Evolutionary conservation across 2,329 filamentous ascomycete genomes (phyloP).

Genomic region (Aaosphaeria arxii): DNA sequence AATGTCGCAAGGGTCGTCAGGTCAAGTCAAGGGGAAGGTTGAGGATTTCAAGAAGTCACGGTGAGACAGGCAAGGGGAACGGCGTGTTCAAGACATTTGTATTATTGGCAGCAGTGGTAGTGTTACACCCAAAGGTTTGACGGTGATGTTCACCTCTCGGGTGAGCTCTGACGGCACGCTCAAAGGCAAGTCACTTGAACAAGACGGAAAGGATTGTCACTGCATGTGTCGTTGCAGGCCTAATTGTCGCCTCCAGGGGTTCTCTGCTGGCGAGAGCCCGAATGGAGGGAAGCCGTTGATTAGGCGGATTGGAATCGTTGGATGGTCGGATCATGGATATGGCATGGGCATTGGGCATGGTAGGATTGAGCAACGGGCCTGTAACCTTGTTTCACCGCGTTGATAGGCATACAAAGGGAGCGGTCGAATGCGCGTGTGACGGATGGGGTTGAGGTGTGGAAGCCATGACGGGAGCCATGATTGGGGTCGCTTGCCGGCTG

Average conservation of each 20-base stretch:
- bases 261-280: neutral
- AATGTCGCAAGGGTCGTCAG: neutral
- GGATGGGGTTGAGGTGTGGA: no score
- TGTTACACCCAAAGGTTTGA: conserved; percentile 1
- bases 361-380: neutral
- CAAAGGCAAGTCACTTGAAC: neutral
- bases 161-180: neutral
- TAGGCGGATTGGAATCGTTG: neutral
- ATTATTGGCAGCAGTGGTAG: neutral
- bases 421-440: neutral
- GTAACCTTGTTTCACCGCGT: neutral
- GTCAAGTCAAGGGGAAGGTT: neutral
- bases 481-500: neutral
- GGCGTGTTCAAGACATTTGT: no score
- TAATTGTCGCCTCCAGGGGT: neutral
- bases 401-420: neutral
- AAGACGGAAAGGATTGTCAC: neutral
- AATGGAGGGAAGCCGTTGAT: conserved; percentile 2
- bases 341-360: neutral
- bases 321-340: no score
- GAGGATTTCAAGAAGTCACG: neutral
- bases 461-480: neutral
- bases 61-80: neutral
- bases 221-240: conserved; percentile 1
- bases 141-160: neutral